A percentile compares a stretch with the other conserved stretches of the same genome.
These are phyloP conservation scores for Odonthalia washingtoniensis DNA, from an alignment of 31 red algal species.

Conservation along the genomic window DNA sequence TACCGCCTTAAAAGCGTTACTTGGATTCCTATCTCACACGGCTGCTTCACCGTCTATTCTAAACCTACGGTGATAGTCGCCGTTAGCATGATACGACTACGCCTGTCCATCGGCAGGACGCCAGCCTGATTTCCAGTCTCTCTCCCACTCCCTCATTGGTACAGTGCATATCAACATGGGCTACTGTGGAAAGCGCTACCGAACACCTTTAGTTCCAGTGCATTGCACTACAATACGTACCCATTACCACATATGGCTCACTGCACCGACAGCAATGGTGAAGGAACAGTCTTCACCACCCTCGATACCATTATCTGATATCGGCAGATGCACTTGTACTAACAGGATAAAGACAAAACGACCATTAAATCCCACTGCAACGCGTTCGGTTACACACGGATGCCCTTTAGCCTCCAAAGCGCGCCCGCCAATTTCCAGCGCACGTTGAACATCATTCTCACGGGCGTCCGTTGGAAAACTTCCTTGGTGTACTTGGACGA, in stretches of 20 bases:
- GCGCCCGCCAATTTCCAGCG: conserved; percentile 34
- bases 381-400: not conserved
- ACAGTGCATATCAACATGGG: no score
- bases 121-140: no score
- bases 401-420: conserved; percentile 28
- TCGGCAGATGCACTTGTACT: conserved; percentile 3
- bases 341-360: conserved; percentile 10
- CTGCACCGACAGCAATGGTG: no score
- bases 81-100: no score
- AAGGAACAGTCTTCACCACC: conserved; percentile 34
- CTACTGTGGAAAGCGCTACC: not conserved
- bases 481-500: conserved; percentile 24
- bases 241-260: no score
- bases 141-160: no score
- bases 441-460: conserved; percentile 32
- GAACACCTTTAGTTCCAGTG: not conserved
- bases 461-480: not conserved
- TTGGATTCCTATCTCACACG: no score
- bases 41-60: no score
- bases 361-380: conserved; percentile 29
- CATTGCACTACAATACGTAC: conserved; percentile 3
- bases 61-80: no score
- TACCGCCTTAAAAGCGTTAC: no score
- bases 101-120: no score
- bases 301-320: conserved; percentile 33